Percentiles rank a stretch among this genome's conserved stretches.
phyloP scores from a whole-genome alignment of 345 rosid genomes.

The Aegle marmelos region DNA sequence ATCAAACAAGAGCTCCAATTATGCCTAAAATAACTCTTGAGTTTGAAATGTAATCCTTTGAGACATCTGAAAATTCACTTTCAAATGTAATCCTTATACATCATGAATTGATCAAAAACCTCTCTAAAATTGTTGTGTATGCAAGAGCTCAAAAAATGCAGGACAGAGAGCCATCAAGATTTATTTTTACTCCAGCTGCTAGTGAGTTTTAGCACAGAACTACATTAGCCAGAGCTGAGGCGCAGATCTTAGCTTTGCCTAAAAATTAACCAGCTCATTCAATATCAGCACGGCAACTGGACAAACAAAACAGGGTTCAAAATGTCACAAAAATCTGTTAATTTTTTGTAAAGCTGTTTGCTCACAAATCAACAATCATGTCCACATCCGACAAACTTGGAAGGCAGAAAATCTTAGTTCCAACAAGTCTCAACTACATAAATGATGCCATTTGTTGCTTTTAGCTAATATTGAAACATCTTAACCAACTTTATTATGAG shows the following conservation, averaged over 20 bases:
- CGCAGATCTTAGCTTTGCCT: background rate
- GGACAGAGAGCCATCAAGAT: too few relatives aligned
- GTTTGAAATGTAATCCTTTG: too few relatives aligned
- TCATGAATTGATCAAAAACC: too few relatives aligned
- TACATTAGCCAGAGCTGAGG: background rate
- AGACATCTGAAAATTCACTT: too few relatives aligned
- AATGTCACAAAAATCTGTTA: background rate
- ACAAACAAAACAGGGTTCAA: background rate
- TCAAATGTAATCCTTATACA: too few relatives aligned
- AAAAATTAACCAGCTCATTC: background rate
- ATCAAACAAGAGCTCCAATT: too few relatives aligned
- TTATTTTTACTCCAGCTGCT: too few relatives aligned
- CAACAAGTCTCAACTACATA: conserved; percentile 18
- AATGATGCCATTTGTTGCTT: conserved; percentile 16
- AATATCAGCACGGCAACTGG: background rate
- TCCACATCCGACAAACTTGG: conserved; percentile 14
- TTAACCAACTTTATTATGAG: conserved; percentile 31
- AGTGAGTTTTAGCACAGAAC: too few relatives aligned
- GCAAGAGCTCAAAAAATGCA: too few relatives aligned
- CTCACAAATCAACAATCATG: conserved; percentile 20
- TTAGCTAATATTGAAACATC: conserved; percentile 17
- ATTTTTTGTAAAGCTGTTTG: background rate
- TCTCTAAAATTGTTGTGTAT: too few relatives aligned
- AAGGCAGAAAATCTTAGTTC: conserved; percentile 12
- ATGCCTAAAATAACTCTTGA: too few relatives aligned